Conservation (phyloP, 805 yeast species). For the Barnettozyma siamensis region DNA sequence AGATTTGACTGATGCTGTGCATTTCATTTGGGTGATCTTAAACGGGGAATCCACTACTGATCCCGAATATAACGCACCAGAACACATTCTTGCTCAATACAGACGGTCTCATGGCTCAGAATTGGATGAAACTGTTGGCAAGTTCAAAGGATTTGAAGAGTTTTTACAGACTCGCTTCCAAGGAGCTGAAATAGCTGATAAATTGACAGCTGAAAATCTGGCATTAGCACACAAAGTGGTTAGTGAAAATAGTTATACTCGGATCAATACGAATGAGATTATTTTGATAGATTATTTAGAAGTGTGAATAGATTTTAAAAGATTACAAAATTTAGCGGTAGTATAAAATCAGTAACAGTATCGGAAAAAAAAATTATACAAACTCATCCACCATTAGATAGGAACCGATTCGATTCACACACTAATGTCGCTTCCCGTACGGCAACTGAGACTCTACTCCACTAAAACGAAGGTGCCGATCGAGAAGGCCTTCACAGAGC, state of each 20-base stretch:
- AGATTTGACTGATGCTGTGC: slow-evolving; percentile 33
- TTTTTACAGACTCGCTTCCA: slow-evolving; percentile 6
- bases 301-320: neutral
- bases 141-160: slow-evolving; percentile 4
- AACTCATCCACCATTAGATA: too few species aligned
- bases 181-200: slow-evolving; percentile 2
- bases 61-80: slow-evolving; percentile 13
- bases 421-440: neutral
- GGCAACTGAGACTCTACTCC: slow-evolving; percentile 2
- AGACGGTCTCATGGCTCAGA: neutral
- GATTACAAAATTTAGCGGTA: too few species aligned
- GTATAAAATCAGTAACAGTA: too few species aligned
- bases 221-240: slow-evolving; percentile 13
- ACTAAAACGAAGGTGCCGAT: slow-evolving; percentile 5
- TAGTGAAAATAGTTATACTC: slow-evolving; percentile 13
- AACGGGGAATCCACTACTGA: slow-evolving; percentile 5
- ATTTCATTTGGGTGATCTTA: slow-evolving; percentile 17
- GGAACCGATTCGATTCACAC: too few species aligned
- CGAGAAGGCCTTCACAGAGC: slow-evolving; percentile 21
- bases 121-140: neutral
- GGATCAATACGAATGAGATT: slow-evolving; percentile 14
- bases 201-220: slow-evolving; percentile 10
- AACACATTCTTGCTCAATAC: slow-evolving; percentile 12
- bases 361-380: neutral
- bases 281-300: slow-evolving; percentile 18